Evolutionary conservation across 192 early-diverging fungal genomes (phyloP).

Genomic region (Gryganskiella cystojenkinii): DNA sequence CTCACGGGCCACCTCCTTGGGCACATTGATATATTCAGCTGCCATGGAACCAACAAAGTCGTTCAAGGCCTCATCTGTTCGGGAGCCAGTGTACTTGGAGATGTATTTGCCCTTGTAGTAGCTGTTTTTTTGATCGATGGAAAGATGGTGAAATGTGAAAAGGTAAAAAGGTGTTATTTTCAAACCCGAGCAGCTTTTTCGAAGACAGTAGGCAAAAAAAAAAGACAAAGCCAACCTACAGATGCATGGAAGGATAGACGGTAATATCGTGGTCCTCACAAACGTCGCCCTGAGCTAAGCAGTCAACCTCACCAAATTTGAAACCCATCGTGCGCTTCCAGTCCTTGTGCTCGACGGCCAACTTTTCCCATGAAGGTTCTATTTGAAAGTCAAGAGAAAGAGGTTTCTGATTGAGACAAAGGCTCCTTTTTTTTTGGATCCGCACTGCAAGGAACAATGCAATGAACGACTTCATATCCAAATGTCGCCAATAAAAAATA

Average conservation of each 20-base stretch:
- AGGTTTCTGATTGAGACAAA: not conserved
- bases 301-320: slow-evolving; percentile 76
- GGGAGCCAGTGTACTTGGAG: slow-evolving; percentile 9
- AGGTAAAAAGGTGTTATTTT: not conserved
- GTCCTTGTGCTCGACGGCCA: slow-evolving; percentile 57
- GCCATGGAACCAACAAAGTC: slow-evolving; percentile 17
- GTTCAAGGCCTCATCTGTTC: slow-evolving; percentile 8
- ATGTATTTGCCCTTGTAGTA: slow-evolving; percentile 43
- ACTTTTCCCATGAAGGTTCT: slow-evolving; percentile 59
- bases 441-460: not conserved
- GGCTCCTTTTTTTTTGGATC: too few relatives aligned
- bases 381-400: not conserved
- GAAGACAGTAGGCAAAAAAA: not conserved
- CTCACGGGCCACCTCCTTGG: slow-evolving; percentile 2
- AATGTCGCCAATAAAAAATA: not conserved
- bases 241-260: slow-evolving; percentile 36
- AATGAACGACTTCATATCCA: too few relatives aligned
- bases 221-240: slow-evolving; percentile 10
- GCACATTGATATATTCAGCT: slow-evolving; percentile 32
- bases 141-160: not conserved
- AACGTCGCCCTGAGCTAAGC: slow-evolving; percentile 51
- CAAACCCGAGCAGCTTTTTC: not conserved
- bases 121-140: slow-evolving; percentile 8
- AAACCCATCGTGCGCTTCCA: slow-evolving; percentile 57
- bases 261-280: slow-evolving; percentile 44